Conservation (phyloP, 1,284 basidiomycete species). For the Ceratobasidium papillatum region DNA sequence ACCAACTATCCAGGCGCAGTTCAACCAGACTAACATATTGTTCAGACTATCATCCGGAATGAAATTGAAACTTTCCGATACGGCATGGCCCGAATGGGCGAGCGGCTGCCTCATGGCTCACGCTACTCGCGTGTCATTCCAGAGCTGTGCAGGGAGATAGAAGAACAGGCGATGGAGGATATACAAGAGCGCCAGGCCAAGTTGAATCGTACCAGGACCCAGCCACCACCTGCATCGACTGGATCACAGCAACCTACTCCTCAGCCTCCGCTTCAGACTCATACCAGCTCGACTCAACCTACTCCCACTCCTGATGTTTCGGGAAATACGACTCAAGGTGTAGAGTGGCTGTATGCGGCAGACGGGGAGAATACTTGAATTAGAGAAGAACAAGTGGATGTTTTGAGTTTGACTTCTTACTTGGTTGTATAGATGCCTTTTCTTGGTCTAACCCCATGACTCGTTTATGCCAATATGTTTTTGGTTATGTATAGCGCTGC, state of each 20-base stretch:
- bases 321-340: not conserved
- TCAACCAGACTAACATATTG: not conserved
- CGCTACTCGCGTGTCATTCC: constrained; percentile 20
- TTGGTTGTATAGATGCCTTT: not conserved
- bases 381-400: not conserved
- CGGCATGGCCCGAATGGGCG: constrained; percentile 35
- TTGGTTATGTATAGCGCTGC: not conserved
- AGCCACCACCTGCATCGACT: not conserved
- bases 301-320: not conserved
- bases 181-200: constrained; percentile 20
- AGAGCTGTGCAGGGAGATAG: constrained; percentile 32
- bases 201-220: not conserved
- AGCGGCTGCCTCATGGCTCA: constrained; percentile 22
- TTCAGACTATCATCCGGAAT: constrained; percentile 13
- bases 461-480: not conserved
- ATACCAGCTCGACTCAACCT: not conserved
- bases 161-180: constrained; percentile 36
- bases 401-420: not conserved
- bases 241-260: not conserved
- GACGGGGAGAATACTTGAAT: not conserved
- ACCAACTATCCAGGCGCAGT: not conserved
- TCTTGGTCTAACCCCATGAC: not conserved
- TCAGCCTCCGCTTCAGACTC: not conserved
- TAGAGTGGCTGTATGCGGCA: not conserved
- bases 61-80: constrained; percentile 38